A percentile compares a stretch with the other conserved stretches of the same genome.
Evolutionary conservation across 75 land plant species (phyloP).

Genomic region (Isoetes taiwanensis): DNA sequence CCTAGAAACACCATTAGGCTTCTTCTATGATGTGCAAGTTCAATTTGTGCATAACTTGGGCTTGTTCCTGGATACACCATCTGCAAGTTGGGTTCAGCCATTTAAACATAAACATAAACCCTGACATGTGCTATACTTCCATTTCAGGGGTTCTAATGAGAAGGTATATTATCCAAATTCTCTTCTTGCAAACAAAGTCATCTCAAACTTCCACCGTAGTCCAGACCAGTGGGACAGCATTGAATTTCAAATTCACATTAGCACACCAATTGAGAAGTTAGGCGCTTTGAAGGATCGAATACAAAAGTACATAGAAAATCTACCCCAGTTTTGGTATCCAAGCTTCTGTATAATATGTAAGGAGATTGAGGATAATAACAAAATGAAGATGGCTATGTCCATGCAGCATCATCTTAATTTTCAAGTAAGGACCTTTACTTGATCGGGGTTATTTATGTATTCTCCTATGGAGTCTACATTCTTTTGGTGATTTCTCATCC

Average conservation of each 20-base stretch:
- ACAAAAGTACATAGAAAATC: constrained; percentile 22
- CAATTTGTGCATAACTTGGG: no score
- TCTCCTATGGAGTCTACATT: no score
- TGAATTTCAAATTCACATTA: constrained; percentile 38
- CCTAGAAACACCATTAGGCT: no score
- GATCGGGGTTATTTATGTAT: no score
- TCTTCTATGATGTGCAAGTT: no score
- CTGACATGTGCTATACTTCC: no score
- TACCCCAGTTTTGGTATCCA: constrained; percentile 35
- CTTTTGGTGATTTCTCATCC: no score
- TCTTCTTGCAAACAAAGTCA: constrained; percentile 33
- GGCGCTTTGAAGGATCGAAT: constrained; percentile 25
- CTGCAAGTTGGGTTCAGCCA: no score
- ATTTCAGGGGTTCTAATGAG: constrained; percentile 39
- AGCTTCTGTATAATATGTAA: constrained; percentile 27
- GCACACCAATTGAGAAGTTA: constrained; percentile 33
- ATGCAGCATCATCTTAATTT: constrained; percentile 32
- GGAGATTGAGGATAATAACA: constrained; percentile 24
- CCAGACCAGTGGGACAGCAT: constrained; percentile 42
- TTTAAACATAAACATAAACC: no score
- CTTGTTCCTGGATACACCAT: no score
- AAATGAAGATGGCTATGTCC: constrained; percentile 26
- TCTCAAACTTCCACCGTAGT: constrained; percentile 48
- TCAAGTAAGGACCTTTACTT: no score
- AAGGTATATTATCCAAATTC: constrained; percentile 48